phyloP scores from a whole-genome alignment of 768 basidiomycete genomes.

The Boletus rex-veris region DNA sequence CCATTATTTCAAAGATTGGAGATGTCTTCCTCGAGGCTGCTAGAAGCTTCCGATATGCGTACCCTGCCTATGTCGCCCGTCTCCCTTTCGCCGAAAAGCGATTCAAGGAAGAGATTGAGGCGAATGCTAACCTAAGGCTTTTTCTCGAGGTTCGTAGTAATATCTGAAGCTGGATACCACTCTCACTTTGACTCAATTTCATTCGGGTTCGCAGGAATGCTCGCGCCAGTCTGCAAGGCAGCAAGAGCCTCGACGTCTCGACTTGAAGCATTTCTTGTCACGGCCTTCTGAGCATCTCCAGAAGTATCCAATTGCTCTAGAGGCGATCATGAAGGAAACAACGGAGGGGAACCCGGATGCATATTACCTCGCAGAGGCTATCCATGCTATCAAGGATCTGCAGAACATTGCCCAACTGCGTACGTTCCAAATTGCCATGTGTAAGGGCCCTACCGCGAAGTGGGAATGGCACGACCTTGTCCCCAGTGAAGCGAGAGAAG shows the following conservation, averaged over 20 bases:
- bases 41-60: slow-evolving; percentile 81
- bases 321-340: slow-evolving; percentile 84
- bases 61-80: slow-evolving; percentile 82
- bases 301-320: slow-evolving; percentile 73
- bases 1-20: slow-evolving; percentile 80
- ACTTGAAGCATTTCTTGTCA: slow-evolving; percentile 59
- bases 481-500: slow-evolving; percentile 56
- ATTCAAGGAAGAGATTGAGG: slow-evolving; percentile 81
- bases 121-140: slow-evolving; percentile 74
- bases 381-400: slow-evolving; percentile 77
- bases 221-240: slow-evolving; percentile 47
- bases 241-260: slow-evolving; percentile 55
- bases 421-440: slow-evolving; percentile 90
- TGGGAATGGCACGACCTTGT: slow-evolving; percentile 93
- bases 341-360: slow-evolving; percentile 75
- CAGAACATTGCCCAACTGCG: slow-evolving; percentile 78
- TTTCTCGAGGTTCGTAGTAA: slow-evolving; percentile 71
- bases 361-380: slow-evolving; percentile 80
- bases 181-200: not conserved
- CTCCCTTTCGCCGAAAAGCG: slow-evolving; percentile 83
- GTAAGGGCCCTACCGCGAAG: slow-evolving; percentile 72
- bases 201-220: slow-evolving; percentile 17
- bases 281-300: slow-evolving; percentile 63
- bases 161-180: not conserved
- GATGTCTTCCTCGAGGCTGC: slow-evolving; percentile 88